These are phyloP conservation scores for Dryas alaskensis DNA, from an alignment of 306 rosid genomes.

Conservation along the genomic window DNA sequence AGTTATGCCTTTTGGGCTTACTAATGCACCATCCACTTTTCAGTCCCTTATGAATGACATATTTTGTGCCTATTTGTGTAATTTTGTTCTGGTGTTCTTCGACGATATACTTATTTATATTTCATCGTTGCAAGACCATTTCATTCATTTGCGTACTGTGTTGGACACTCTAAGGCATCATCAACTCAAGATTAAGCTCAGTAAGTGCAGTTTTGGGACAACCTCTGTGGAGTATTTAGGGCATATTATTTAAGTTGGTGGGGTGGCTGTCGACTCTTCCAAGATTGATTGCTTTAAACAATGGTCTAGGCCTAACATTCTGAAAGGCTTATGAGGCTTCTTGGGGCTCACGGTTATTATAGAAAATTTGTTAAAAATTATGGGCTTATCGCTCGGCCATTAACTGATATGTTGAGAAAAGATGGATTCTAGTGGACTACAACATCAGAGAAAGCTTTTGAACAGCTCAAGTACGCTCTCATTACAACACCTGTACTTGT, in stretches of 20 bases:
- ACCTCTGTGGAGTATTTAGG: not conserved
- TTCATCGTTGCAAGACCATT: accelerated
- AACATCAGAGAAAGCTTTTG: not conserved
- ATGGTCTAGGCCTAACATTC: accelerated
- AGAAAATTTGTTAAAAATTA: not conserved
- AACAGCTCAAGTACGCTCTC: not conserved
- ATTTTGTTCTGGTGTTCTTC: not conserved
- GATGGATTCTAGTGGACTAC: not conserved
- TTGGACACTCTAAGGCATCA: not conserved
- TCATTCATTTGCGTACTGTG: accelerated
- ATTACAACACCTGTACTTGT: not conserved
- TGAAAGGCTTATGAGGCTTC: not conserved
- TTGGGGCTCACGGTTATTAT: not conserved
- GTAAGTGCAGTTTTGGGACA: not conserved
- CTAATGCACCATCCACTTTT: not conserved
- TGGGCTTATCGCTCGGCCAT: not conserved
- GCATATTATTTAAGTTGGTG: not conserved
- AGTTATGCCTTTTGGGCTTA: not conserved
- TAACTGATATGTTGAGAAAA: not conserved
- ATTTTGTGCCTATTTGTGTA: accelerated
- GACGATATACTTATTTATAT: not conserved
- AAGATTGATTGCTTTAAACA: not conserved
- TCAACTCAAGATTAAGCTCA: accelerated
- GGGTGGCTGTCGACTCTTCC: not conserved
- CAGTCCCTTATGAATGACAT: not conserved